Conservation (phyloP, 768 basidiomycete genomes). For the Nidularia pulvinata region DNA sequence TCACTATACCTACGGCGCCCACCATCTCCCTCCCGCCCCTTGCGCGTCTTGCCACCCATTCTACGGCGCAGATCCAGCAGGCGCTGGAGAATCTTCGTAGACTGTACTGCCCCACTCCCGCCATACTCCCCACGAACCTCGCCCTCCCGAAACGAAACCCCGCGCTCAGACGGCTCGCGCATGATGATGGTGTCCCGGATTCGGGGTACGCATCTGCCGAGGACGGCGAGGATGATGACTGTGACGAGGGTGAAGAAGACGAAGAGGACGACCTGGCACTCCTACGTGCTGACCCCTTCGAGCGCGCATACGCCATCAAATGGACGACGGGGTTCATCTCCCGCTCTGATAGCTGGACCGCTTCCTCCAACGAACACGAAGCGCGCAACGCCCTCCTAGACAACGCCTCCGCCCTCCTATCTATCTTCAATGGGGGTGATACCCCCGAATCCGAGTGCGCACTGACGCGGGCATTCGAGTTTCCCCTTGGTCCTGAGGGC, state of each 20-base stretch:
- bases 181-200: constrained; percentile 54
- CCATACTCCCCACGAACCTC: constrained; percentile 21
- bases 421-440: constrained; percentile 42
- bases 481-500: constrained; percentile 16
- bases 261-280: constrained; percentile 32
- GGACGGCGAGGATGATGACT: constrained; percentile 47
- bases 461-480: constrained; percentile 56
- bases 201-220: constrained; percentile 82
- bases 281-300: constrained; percentile 62
- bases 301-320: constrained; percentile 64
- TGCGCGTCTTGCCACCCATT: constrained; percentile 28
- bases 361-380: constrained; percentile 26
- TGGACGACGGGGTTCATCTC: constrained; percentile 77
- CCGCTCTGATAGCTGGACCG: constrained; percentile 55
- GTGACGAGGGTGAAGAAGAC: constrained; percentile 14
- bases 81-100: constrained; percentile 42
- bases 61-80: constrained; percentile 30
- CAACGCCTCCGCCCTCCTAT: constrained; percentile 56
- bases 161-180: constrained; percentile 20
- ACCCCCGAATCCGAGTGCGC: constrained; percentile 35
- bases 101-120: constrained; percentile 49
- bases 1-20: constrained; percentile 28
- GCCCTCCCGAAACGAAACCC: constrained; percentile 20
- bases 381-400: constrained; percentile 47
- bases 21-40: constrained; percentile 60